These are phyloP conservation scores for Pyrrhoderma noxium DNA, from an alignment of 1,284 basidiomycete genomes.

Conservation along the genomic window DNA sequence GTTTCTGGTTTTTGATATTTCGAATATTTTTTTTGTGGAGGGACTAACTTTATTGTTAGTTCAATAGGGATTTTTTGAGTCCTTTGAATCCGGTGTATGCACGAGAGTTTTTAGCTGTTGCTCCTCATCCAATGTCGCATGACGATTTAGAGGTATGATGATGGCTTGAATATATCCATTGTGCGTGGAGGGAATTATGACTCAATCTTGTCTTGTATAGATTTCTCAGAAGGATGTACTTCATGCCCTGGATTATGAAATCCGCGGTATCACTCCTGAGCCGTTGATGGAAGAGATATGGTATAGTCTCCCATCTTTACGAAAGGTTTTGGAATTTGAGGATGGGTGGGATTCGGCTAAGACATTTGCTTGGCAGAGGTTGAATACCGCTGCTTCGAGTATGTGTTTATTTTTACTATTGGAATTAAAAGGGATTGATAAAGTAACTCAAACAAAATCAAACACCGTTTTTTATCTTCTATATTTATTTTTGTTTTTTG, in stretches of 20 bases:
- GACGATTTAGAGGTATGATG: conserved; percentile 22
- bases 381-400: conserved; percentile 44
- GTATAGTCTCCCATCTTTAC: conserved; percentile 44
- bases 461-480: background rate
- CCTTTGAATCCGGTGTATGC: conserved; percentile 22
- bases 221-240: conserved; percentile 50
- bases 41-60: conserved; percentile 8
- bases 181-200: too few species aligned
- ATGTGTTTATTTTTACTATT: conserved; percentile 17
- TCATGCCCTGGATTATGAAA: conserved; percentile 37
- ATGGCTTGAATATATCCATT: too few species aligned
- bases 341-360: conserved; percentile 40
- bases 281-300: conserved; percentile 51
- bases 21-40: background rate
- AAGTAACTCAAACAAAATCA: too few species aligned
- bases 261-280: conserved; percentile 49
- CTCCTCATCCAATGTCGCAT: conserved; percentile 22
- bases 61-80: conserved; percentile 20
- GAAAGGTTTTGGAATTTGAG: conserved; percentile 31
- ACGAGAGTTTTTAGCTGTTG: conserved; percentile 21
- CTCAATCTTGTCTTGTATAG: conserved; percentile 28
- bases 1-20: background rate
- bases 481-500: conserved; percentile 6
- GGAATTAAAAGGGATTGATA: too few species aligned
- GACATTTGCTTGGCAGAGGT: conserved; percentile 39